Base-by-base conservation (phyloP, 768 basidiomycete genomes). In the Calocybe cyanea region DNA sequence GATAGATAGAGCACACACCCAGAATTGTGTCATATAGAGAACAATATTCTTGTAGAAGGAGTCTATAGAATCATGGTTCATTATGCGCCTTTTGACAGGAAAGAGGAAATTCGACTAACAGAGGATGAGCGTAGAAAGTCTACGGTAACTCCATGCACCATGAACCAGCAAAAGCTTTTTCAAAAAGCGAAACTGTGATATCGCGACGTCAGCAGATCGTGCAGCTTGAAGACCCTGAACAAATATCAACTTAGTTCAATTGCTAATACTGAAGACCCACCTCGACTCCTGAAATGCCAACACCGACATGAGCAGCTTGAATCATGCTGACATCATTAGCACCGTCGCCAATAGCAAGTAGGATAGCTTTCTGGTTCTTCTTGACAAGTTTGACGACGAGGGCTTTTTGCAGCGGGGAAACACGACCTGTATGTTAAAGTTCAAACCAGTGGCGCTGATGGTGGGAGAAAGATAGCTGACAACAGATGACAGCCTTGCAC, bases 251-350 rank as follows among this genome's bases (percentile, higher is more conserved):
- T 9, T 17, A 14, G 13, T 19, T 48, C 15, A 19, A 25, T 19
- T 6, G 14, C 20, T 34, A 13, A 41, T 23, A 20, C 21, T 31
- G 37, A 23, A 39, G 41, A 54, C 62, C 19, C 54, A 90, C 92
- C 77, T 99, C 95, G 18, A 97, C 89, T 43, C 95, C 95, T 36
- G 94, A 97, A 38, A 98, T 98, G 57, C 95, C 95, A 44, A 98
- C 86, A 23, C 95, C 95, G 37, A 98, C 90, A 60, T 98, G 95
- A 0, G 95, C 95, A 28, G 95, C 95, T 62, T 98, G 95, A 49
- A 98, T 98, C 95, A 98, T 98, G 61, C 91, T 91, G 55, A 98
- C 95, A 63, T 98, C 95, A 63, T 97, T 98, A 1, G 95, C 95
- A 40, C 95, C 95, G 53, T 98, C 95, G 17, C 95, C 95, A 41